Evolutionary conservation across 2,329 filamentous ascomycete genomes (phyloP), one percentile per base, ranked within the genome.

Genomic region (Paracoccidioides brasiliensis): DNA sequence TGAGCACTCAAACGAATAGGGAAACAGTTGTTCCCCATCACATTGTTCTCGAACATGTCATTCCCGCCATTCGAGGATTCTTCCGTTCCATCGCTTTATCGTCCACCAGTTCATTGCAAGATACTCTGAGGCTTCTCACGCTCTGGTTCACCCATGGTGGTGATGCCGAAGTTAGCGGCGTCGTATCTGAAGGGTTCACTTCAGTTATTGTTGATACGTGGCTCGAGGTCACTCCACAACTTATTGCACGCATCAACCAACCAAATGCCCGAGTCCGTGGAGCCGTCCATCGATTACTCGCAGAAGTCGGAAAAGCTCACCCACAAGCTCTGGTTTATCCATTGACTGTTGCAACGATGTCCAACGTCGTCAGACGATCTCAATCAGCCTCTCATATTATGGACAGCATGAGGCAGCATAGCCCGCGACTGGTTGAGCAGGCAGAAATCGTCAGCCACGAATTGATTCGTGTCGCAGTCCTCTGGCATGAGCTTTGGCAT

Each of bases 401-500:
- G 90, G 90, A 97, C 60, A 95, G 86, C 66, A 95, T 98, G 89
- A 86, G 90, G 42, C 86, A 91, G 62, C 94, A 99, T 68, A 97
- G 90, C 67, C 84, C 89, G 22, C 86, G 83, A 63, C 80, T 99
- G 40, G 93, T 98, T 7, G 88, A 96, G 61, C 93, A 99, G 71
- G 93, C 93, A 40, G 91, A 95, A 67, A 79, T 90, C 49, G 90
- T 99, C 62, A 97, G 91, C 68, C 87, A 93, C 66, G 94, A 99
- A 69, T 81, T 99, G 55, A 97, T 99, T 66, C 84, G 93, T 53
- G 94, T 98, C 57, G 93, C 93, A 14, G 91, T 98, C 1, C 72
- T 98, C 30, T 98, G 94, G 94, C 93, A 99, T 67, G 93, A 99
- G 66, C 86, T 95, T 61, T 99, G 93, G 93, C 93, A 98, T 62